These are phyloP conservation scores for Apophysomyces elegans DNA, from an alignment of 371 early-diverging fungal species.

Conservation along the genomic window DNA sequence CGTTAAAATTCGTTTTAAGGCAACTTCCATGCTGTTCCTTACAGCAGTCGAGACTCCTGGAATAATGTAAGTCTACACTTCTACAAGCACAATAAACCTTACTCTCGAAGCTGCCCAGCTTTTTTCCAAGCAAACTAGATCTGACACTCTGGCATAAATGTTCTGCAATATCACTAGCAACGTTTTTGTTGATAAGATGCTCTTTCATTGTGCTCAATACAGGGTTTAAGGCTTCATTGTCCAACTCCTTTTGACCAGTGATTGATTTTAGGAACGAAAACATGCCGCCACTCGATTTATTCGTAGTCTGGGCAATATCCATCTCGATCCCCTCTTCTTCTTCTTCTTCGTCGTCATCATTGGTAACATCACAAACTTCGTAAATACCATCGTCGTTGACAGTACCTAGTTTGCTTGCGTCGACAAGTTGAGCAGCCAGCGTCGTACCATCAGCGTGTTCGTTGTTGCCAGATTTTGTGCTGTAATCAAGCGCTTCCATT, in stretches of 20 bases:
- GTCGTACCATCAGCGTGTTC: constrained; percentile 30
- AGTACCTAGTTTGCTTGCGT: constrained; percentile 59
- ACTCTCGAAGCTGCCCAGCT: constrained; percentile 78
- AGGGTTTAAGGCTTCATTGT: constrained; percentile 69
- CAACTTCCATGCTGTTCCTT: constrained; percentile 78
- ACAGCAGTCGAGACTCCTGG: constrained; percentile 70
- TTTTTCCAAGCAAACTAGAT: constrained; percentile 78
- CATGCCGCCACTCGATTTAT: constrained; percentile 42
- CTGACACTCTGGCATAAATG: constrained; percentile 84
- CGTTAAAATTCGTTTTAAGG: constrained; percentile 87
- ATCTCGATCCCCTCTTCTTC: constrained; percentile 54
- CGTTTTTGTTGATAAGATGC: constrained; percentile 92
- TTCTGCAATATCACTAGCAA: constrained; percentile 89
- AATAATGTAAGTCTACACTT: background rate
- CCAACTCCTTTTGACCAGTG: constrained; percentile 69
- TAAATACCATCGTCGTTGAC: constrained; percentile 78
- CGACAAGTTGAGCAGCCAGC: constrained; percentile 59
- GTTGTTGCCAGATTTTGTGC: constrained; percentile 36
- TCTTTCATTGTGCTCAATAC: constrained; percentile 84
- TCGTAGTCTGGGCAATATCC: constrained; percentile 23
- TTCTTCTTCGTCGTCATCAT: constrained; percentile 57
- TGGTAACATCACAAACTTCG: constrained; percentile 79
- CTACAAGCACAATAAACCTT: constrained; percentile 22
- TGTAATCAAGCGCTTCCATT: constrained; percentile 73
- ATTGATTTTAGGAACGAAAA: constrained; percentile 72